Percentiles rank a stretch among this genome's conserved stretches.
Conservation (phyloP, 148 eudicot species). For the Arctostaphylos glauca region DNA sequence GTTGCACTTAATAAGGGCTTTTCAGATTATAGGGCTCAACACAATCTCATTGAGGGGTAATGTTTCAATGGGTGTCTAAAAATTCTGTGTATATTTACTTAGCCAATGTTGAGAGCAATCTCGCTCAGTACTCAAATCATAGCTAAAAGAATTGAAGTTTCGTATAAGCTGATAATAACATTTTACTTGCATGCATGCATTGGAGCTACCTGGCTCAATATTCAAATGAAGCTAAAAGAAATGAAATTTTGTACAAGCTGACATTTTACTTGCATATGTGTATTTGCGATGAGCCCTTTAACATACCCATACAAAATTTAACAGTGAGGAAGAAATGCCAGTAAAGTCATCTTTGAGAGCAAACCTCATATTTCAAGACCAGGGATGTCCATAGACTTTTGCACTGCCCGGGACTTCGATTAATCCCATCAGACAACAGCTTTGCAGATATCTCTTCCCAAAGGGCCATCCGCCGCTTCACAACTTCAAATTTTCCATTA, state of each 20-base stretch:
- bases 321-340: not conserved
- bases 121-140: not conserved
- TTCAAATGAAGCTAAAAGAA: too few species aligned
- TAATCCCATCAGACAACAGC: slow-evolving; percentile 55
- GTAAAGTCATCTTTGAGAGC: slow-evolving; percentile 20
- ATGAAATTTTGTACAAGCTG: too few species aligned
- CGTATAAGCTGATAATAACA: not conserved
- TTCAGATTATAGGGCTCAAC: not conserved
- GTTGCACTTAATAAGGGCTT: not conserved
- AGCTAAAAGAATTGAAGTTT: not conserved
- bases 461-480: slow-evolving; percentile 82
- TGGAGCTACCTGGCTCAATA: too few species aligned
- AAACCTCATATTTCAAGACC: slow-evolving; percentile 88
- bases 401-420: slow-evolving; percentile 89
- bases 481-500: slow-evolving; percentile 66
- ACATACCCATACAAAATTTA: too few species aligned
- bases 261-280: too few species aligned
- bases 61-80: not conserved
- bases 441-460: slow-evolving; percentile 92
- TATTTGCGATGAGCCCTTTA: too few species aligned
- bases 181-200: too few species aligned
- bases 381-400: slow-evolving; percentile 93
- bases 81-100: not conserved
- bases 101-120: not conserved
- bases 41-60: not conserved